Evolutionary conservation across 208 protist genomes (phyloP).

Genomic region (Crithidia brevicula): DNA sequence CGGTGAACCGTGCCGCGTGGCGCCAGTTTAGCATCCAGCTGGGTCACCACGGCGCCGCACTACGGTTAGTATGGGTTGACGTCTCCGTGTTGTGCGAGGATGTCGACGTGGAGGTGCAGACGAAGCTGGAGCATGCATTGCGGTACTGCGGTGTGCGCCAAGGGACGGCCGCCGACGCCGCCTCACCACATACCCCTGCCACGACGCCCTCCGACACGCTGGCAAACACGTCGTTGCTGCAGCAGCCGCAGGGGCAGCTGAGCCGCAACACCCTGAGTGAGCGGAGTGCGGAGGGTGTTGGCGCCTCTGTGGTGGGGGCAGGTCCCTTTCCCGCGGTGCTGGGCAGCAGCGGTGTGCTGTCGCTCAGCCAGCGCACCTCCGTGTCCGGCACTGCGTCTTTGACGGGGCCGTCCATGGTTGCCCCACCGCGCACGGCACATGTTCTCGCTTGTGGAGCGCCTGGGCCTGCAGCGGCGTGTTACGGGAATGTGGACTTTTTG

Average conservation of each 20-base stretch:
- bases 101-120: slow-evolving; percentile 38
- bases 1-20: slow-evolving; percentile 43
- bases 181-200: background rate
- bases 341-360: slow-evolving; percentile 15
- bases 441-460: background rate
- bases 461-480: slow-evolving; percentile 4
- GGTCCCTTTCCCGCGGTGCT: background rate
- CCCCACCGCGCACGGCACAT: background rate
- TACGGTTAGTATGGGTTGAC: slow-evolving; percentile 62
- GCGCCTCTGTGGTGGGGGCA: background rate
- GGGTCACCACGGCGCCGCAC: slow-evolving; percentile 53
- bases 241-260: background rate
- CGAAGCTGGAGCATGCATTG: slow-evolving; percentile 53
- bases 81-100: slow-evolving; percentile 55
- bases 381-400: slow-evolving; percentile 38
- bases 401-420: background rate
- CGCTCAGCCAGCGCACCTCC: slow-evolving; percentile 17
- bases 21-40: slow-evolving; percentile 45
- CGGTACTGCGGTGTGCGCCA: slow-evolving; percentile 54
- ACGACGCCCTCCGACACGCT: background rate
- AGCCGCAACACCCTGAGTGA: slow-evolving; percentile 9
- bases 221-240: background rate
- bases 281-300: background rate
- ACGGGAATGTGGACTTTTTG: slow-evolving; percentile 27
- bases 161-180: background rate